Percentiles rank a stretch among this genome's conserved stretches.
Conservation (phyloP, 2,329 filamentous ascomycete species). For the Chaetomiaceae sp. region DNA sequence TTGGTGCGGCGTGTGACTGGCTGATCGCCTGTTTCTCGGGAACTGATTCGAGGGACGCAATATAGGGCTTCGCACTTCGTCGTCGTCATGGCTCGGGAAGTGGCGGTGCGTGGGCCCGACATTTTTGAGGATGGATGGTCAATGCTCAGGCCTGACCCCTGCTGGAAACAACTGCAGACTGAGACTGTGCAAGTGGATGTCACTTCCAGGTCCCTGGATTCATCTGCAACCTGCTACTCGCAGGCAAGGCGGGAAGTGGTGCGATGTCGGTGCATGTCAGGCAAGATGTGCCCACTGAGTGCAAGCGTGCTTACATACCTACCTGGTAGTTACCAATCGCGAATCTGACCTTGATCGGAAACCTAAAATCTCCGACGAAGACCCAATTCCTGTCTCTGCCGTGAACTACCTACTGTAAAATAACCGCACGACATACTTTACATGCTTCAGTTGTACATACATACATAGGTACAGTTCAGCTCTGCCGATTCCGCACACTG, state of each 20-base stretch:
- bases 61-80: too few species aligned
- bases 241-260: conserved; percentile 3
- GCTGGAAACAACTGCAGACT: too few species aligned
- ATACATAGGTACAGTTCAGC: too few species aligned
- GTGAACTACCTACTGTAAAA: too few species aligned
- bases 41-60: too few species aligned
- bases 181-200: neutral
- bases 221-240: neutral
- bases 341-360: neutral
- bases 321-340: neutral
- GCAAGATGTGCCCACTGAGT: conserved; percentile 3
- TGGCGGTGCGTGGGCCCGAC: too few species aligned
- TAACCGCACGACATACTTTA: too few species aligned
- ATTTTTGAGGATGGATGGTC: too few species aligned
- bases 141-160: conserved; percentile 1
- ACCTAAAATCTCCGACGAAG: neutral
- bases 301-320: neutral
- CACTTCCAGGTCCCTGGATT: neutral
- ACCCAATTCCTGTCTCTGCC: neutral
- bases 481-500: too few species aligned
- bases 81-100: neutral
- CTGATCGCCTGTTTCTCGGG: too few species aligned
- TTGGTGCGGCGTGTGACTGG: too few species aligned
- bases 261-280: conserved; percentile 6
- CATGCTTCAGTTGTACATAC: too few species aligned